Evolutionary conservation across 345 rosid genomes (phyloP).

Genomic region (Rubroshorea leprosula): DNA sequence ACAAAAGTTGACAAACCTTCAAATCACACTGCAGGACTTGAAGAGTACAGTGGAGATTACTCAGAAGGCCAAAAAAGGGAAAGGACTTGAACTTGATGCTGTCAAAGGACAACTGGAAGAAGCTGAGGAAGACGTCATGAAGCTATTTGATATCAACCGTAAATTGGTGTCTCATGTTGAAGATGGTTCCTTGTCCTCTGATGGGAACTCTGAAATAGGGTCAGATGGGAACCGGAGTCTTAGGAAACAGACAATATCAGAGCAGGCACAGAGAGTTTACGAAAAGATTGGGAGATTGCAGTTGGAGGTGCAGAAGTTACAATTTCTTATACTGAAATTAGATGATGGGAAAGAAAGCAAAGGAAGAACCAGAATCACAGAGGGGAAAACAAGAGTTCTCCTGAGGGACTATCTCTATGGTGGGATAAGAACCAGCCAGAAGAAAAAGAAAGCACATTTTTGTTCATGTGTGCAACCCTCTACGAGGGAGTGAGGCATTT

Average conservation of each 20-base stretch:
- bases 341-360: constrained; percentile 46
- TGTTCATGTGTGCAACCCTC: constrained; percentile 80
- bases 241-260: constrained; percentile 47
- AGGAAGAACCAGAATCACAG: constrained; percentile 38
- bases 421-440: constrained; percentile 37
- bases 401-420: constrained; percentile 83
- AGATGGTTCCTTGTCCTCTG: constrained; percentile 34
- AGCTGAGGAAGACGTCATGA: constrained; percentile 56
- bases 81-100: constrained; percentile 55
- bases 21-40: constrained; percentile 71
- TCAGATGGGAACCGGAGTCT: constrained; percentile 41
- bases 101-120: constrained; percentile 78
- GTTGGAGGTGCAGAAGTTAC: constrained; percentile 85
- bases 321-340: constrained; percentile 59
- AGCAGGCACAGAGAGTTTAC: constrained; percentile 75
- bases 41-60: constrained; percentile 62
- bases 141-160: constrained; percentile 54
- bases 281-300: constrained; percentile 87
- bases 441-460: constrained; percentile 47
- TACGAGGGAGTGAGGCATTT: constrained; percentile 41
- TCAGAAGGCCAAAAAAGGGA: constrained; percentile 53
- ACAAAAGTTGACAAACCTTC: constrained; percentile 77
- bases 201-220: constrained; percentile 36
- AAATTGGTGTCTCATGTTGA: constrained; percentile 49
- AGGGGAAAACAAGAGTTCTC: constrained; percentile 55